Conservation (phyloP, 306 rosid species). For the Delonix regia region DNA sequence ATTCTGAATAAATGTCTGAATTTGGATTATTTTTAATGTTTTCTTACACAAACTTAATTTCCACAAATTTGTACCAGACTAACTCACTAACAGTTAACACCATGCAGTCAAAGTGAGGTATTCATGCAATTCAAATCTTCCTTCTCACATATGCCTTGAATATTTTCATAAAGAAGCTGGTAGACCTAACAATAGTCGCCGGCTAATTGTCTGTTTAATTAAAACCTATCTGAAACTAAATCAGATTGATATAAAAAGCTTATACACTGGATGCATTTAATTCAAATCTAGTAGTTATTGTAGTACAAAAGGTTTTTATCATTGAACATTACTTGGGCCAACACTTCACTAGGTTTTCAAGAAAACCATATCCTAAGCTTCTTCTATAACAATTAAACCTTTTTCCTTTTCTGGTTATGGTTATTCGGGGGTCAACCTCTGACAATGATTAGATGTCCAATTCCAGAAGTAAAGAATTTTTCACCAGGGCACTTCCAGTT, state of each 20-base stretch:
- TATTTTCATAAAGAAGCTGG: neutral
- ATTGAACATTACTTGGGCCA: neutral
- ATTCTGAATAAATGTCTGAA: neutral
- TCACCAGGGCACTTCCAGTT: neutral
- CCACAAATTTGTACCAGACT: neutral
- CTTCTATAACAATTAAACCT: neutral
- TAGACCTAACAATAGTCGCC: neutral
- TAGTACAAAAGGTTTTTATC: neutral
- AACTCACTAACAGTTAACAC: too few relatives aligned
- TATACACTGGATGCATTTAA: neutral
- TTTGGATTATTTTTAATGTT: neutral
- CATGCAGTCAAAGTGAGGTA: too few relatives aligned
- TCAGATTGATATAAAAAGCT: neutral
- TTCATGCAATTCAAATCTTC: too few relatives aligned
- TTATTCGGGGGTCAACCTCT: neutral
- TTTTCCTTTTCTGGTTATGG: neutral
- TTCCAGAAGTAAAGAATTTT: neutral
- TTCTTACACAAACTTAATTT: constrained; percentile 1
- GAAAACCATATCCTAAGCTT: neutral
- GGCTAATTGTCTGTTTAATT: neutral
- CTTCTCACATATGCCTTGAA: too few relatives aligned
- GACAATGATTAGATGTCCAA: neutral
- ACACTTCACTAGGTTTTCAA: neutral
- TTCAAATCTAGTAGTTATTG: neutral
- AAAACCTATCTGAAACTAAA: neutral